These are phyloP conservation scores for Kokia cookei DNA, from an alignment of 441 rosid species.

Conservation along the genomic window DNA sequence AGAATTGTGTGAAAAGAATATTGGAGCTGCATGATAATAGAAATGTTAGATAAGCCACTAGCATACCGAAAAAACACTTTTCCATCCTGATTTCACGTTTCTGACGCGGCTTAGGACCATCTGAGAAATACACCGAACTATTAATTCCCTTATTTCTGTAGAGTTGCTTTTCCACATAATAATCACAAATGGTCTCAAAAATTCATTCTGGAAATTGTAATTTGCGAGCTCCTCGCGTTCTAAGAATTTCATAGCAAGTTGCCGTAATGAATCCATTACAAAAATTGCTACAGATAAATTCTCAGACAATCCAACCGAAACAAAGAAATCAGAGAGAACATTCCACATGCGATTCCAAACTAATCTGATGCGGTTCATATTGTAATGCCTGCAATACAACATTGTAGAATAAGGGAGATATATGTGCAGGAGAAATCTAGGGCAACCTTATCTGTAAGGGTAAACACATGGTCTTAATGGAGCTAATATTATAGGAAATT, in stretches of 20 bases:
- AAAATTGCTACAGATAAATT: constrained; percentile 97
- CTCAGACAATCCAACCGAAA: constrained; percentile 95
- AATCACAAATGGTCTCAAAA: constrained; percentile 91
- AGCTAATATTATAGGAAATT: background rate
- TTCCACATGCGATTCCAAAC: constrained; percentile 99
- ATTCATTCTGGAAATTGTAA: constrained; percentile 97
- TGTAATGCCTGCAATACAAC: constrained; percentile 78
- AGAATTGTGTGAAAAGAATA: constrained; percentile 17
- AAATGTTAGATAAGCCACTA: background rate
- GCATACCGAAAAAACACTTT: constrained; percentile 94
- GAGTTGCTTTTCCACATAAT: constrained; percentile 94
- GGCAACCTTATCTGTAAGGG: background rate
- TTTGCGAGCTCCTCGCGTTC: constrained; percentile 99
- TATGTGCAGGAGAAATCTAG: background rate
- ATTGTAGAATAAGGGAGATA: background rate
- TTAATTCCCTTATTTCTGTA: constrained; percentile 85
- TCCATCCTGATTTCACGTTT: constrained; percentile 99
- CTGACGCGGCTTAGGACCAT: constrained; percentile 96
- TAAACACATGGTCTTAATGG: background rate
- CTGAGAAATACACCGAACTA: constrained; percentile 96
- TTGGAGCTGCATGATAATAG: background rate
- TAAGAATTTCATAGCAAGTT: constrained; percentile 96
- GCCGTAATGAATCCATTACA: constrained; percentile 98
- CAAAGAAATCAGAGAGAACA: constrained; percentile 98
- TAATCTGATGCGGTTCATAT: constrained; percentile 97